Base-by-base conservation (phyloP, 2,329 filamentous ascomycete genomes). In the Rachicladosporium sp. region DNA sequence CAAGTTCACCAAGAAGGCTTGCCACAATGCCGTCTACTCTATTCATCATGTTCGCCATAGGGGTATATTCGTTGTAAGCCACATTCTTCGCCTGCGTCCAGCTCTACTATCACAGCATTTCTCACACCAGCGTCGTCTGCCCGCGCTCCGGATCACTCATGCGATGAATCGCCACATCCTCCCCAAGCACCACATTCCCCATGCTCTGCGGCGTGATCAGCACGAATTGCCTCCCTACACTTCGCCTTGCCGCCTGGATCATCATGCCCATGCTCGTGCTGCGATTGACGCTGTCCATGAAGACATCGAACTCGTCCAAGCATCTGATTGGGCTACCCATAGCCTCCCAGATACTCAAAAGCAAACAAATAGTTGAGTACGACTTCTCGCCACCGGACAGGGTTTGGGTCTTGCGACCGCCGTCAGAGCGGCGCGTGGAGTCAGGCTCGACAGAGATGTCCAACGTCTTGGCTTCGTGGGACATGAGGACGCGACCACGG, bases 251-350 rank as follows among this genome's bases (percentile, higher is more conserved):
- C 11, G 86, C 84, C 43, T 78, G 73, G 50, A 95, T 87, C 61
- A 98, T 82, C 81, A 98, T 86, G 46, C 83, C 82, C 52, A 93
- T 94, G 57, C 85, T 93, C 50, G 93, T 83, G 41, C 83, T 85
- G 44, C 91, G 78, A 61, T 98, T 98, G 43, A 96, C 85, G 50
- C 82, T 86, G 62, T 98, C 91, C 91, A 98, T 98, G 69, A 95
- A 98, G 27, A 98, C 91, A 58, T 98, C 91, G 56, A 96, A 98
- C 62, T 98, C 91, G 62, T 98, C 91, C 39, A 98, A 70, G 55
- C 91, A 98, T 40, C 91, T 78, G 44, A 98, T 81, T 1, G 88
- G 89, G 11, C 87, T 93, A 8, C 91, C 89, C 81, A 98, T 98
- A 23, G 91, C 89, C 57, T 98, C 91, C 91, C 91, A 98, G 11